A percentile compares a stretch with the other conserved stretches of the same genome.
Conservation (phyloP, 805 yeast species). For the Wickerhamiella spandovensis region DNA sequence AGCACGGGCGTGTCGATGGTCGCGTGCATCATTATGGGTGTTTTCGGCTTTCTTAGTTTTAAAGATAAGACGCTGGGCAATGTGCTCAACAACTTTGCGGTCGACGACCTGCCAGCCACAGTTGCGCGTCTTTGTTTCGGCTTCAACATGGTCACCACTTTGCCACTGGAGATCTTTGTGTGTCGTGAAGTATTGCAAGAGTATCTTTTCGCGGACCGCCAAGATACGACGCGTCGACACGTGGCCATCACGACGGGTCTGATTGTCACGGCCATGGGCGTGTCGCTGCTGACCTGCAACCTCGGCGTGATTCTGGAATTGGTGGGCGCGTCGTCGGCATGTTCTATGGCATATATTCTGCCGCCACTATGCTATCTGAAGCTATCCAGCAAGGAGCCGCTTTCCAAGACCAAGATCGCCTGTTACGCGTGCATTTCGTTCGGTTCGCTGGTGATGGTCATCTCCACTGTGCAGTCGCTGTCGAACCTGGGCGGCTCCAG, state of each 20-base stretch:
- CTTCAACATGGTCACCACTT: constrained; percentile 80
- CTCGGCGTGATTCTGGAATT: constrained; percentile 80
- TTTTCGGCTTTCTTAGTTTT: constrained; percentile 64
- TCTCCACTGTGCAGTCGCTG: constrained; percentile 51
- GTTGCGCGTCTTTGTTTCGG: constrained; percentile 87
- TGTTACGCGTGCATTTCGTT: constrained; percentile 49
- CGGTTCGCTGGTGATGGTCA: constrained; percentile 64
- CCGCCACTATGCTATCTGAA: constrained; percentile 77
- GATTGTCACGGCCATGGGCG: constrained; percentile 56
- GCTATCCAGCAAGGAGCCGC: constrained; percentile 31
- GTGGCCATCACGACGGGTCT: constrained; percentile 49
- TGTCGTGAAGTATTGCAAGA: constrained; percentile 78
- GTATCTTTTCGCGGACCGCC: constrained; percentile 29
- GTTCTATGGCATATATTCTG: constrained; percentile 78
- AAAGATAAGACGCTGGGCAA: constrained; percentile 75
- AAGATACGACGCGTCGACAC: constrained; percentile 31
- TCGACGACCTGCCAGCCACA: constrained; percentile 60
- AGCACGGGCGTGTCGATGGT: constrained; percentile 71
- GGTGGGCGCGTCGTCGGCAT: constrained; percentile 88
- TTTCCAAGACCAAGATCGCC: constrained; percentile 35
- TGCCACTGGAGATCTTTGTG: constrained; percentile 83
- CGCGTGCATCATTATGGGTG: constrained; percentile 65
- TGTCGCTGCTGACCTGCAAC: constrained; percentile 71
- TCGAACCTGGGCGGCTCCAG: background rate
- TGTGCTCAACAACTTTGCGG: constrained; percentile 72